Base-by-base conservation (phyloP, 805 yeast species). In the Blastobotrys peoriensis region DNA sequence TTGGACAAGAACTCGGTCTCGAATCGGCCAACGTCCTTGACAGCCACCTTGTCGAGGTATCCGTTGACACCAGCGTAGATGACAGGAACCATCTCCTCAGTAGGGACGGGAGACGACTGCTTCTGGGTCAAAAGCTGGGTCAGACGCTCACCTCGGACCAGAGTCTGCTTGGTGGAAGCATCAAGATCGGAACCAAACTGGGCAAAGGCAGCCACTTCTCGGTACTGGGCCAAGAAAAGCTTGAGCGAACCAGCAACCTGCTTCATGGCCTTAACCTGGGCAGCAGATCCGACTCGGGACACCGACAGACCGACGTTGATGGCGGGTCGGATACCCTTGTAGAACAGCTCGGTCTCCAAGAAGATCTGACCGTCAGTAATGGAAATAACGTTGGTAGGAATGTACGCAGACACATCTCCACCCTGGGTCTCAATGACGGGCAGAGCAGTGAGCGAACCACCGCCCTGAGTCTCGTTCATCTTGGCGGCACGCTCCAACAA, bases 151-250 rank as follows among this genome's bases (percentile, higher is more conserved):
- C 99, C 99, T 85, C 99, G 89, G 65, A 78, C 76, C 72, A 93
- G 83, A 67, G 98, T 93, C 79, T 88, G 97, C 80, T 91, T 93
- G 74, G 99, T 93, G 51, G 97, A 88, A 63, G 99, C 98, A 75
- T 93, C 99, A 73, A 93, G 82, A 76, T 93, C 99, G 62, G 99
- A 93, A 83, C 99, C 99, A 81, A 93, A 93, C 81, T 93, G 99
- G 65, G 99, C 98, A 74, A 93, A 93, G 66, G 99, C 98, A 70
- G 98, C 98, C 65, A 93, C 98, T 83, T 93, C 99, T 87, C 99
- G 89, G 86, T 93, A 93, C 81, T 93, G 99, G 65, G 99, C 99
- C 81, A 93, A 86, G 96, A 88, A 93, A 74, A 93, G 86, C 76
- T 93, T 93, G 77, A 93, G 85, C 62, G 98, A 93, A 84, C 98